Conservation (phyloP, 73 alveolate species). For the Effrenium voratum region DNA sequence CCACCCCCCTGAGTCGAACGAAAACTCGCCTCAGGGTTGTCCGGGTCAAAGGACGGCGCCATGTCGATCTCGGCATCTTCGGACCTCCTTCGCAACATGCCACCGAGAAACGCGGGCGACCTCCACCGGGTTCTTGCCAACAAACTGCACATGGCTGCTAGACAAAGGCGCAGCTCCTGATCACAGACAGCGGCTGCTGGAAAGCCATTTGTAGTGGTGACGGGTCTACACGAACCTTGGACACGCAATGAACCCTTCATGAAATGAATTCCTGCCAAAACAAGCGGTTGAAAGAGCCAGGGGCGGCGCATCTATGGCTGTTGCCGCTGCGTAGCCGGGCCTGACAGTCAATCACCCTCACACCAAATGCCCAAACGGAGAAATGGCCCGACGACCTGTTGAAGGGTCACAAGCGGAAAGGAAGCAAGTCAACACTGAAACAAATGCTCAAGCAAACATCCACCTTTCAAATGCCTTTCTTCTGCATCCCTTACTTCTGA, state of each 20-base stretch:
- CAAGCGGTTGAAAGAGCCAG: not conserved
- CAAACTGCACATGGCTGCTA: too few relatives aligned
- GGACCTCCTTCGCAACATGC: not conserved
- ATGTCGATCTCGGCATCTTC: conserved; percentile 3
- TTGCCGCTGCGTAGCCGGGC: conserved; percentile 31
- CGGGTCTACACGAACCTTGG: conserved; percentile 31
- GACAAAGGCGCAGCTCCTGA: conserved; percentile 12
- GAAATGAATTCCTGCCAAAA: not conserved
- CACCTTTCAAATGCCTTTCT: too few relatives aligned
- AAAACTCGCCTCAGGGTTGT: conserved; percentile 9
- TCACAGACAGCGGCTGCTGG: conserved; percentile 32
- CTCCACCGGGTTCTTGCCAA: too few relatives aligned
- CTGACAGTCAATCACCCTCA: not conserved
- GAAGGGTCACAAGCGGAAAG: too few relatives aligned
- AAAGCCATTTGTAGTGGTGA: conserved; percentile 29
- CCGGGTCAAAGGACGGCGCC: conserved; percentile 53
- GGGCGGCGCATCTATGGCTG: not conserved
- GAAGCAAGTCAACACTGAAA: too few relatives aligned
- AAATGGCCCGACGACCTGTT: too few relatives aligned
- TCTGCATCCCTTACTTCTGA: too few relatives aligned
- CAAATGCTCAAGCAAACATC: too few relatives aligned
- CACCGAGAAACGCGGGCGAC: too few relatives aligned
- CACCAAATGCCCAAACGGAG: too few relatives aligned
- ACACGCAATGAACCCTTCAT: not conserved
- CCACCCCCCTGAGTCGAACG: not conserved